Base-by-base conservation (phyloP, 306 rosid genomes). In the Pterocarpus santalinus region DNA sequence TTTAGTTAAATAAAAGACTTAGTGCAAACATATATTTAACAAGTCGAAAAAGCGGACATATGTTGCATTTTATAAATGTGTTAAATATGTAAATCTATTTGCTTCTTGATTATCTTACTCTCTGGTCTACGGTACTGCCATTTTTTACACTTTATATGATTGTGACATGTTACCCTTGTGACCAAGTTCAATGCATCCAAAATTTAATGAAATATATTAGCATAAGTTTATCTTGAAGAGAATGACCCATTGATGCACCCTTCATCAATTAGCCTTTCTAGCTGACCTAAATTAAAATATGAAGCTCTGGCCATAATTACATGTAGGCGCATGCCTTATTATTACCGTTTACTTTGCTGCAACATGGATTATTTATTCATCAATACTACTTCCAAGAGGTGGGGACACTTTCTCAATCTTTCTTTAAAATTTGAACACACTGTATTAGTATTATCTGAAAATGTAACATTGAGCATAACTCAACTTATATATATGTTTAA, bases 131-230 rank as follows among this genome's bases (percentile, higher is more conserved):
- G 55, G 64, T 55, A 38, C 17, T 52, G 65, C 65, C 56, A 64
- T 65, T 78, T 72, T 83, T 44, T 79, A 79, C 41, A 7, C 73
- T 52, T 32, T 17, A 46, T 34, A 69, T 71, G 84, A 81, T 65
- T 65, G 38, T 63, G 85, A 86, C 85, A 32, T 43, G 66, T 58
- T 51, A 58, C 69, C 65, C 65, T 64, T 62, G 3, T 62, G 76
- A 72, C 67, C 79, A 77, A 77, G 71, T 86, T 83, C 87, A 77
- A 76, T 86, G 87, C 15, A 83, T 76, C 79, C 78, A 57, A 47
- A 51, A 46, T 72, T 14, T n/a, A 1, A 32, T 69, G 33, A 78
- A 62, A 66, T 39, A 34, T 34, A 22, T 53, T 61, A 41, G 73
- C 38, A 62, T 77, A 63, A 41, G 11, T 7, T 56, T 43, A 44